Conservation (phyloP, 192 early-diverging fungal genomes). For the Podila minutissima region DNA sequence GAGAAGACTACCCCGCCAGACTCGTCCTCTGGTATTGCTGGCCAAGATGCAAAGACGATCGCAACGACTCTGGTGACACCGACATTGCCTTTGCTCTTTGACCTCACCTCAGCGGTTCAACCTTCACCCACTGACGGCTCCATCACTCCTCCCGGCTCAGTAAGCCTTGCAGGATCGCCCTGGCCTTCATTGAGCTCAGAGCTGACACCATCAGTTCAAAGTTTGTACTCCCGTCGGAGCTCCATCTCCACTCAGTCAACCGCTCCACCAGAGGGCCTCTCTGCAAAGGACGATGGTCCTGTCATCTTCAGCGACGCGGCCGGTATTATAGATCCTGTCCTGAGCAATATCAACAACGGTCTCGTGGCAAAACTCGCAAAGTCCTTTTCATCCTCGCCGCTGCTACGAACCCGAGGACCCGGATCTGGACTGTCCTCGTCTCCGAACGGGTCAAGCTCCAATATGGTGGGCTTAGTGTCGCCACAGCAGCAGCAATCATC, state of each 20-base stretch:
- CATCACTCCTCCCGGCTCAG: neutral
- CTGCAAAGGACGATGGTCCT: neutral
- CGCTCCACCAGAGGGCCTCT: no score
- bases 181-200: neutral
- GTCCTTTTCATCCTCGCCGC: conserved; percentile 23
- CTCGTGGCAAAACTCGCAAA: conserved; percentile 41
- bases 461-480: neutral
- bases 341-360: neutral
- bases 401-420: conserved; percentile 5
- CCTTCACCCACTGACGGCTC: neutral
- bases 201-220: neutral
- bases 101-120: conserved; percentile 29
- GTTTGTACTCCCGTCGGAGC: neutral
- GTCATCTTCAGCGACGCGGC: neutral
- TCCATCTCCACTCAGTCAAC: neutral
- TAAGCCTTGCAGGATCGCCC: neutral
- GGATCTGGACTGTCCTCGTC: neutral
- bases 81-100: conserved; percentile 29
- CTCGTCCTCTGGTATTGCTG: neutral
- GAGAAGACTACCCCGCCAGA: neutral
- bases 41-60: no score
- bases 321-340: no score
- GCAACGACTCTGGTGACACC: conserved; percentile 6
- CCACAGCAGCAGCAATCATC: conserved; percentile 28
- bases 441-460: conserved; percentile 15